Evolutionary conservation across 441 rosid species (phyloP).

Genomic region (Corymbia citriodora): DNA sequence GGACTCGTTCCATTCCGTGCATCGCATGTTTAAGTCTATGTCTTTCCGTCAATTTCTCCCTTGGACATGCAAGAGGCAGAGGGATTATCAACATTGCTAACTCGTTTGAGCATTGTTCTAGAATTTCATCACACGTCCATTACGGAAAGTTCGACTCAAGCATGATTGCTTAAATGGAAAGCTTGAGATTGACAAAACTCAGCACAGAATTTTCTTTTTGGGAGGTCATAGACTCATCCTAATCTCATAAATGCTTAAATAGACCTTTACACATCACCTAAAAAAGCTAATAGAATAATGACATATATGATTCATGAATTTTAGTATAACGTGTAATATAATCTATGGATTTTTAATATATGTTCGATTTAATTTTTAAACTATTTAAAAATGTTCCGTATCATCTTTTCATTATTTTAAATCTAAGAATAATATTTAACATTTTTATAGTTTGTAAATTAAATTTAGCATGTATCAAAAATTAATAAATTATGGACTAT

Average conservation of each 20-base stretch:
- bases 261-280: too few relatives aligned
- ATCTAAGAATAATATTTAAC: rapidly evolving
- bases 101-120: rapidly evolving
- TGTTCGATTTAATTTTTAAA: too few relatives aligned
- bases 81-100: background rate
- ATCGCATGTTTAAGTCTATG: rapidly evolving
- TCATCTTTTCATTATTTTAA: too few relatives aligned
- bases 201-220: too few relatives aligned
- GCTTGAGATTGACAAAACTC: rapidly evolving
- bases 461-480: too few relatives aligned
- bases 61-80: background rate
- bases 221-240: too few relatives aligned
- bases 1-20: rapidly evolving
- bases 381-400: rapidly evolving
- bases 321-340: rapidly evolving
- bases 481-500: too few relatives aligned
- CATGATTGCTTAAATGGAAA: rapidly evolving
- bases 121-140: background rate
- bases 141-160: background rate
- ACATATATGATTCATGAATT: rapidly evolving
- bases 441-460: rapidly evolving
- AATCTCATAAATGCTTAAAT: too few relatives aligned
- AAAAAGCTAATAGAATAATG: rapidly evolving
- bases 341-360: too few relatives aligned
- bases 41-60: background rate